Evolutionary conservation across 148 eudicot genomes (phyloP).

Genomic region (Fagopyrum homotropicum): DNA sequence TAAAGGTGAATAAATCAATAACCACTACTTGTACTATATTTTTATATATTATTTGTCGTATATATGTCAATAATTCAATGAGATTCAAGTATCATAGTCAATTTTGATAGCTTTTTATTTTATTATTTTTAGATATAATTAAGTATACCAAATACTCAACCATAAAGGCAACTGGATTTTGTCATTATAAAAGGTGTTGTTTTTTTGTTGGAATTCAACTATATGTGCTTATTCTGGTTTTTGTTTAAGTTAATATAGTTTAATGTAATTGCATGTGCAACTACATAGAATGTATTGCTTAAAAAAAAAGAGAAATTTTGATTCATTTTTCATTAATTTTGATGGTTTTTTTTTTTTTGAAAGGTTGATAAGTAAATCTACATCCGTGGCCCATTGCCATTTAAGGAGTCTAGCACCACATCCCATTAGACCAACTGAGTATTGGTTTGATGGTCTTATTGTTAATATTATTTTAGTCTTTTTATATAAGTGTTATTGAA

Average conservation of each 20-base stretch:
- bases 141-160: slow-evolving; percentile 3
- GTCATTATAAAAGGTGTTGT: not conserved
- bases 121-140: not conserved
- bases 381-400: no score
- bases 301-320: not conserved
- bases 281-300: not conserved
- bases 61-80: slow-evolving; percentile 1
- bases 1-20: not conserved
- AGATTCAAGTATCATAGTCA: slow-evolving; percentile 8
- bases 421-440: no score
- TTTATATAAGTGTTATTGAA: no score
- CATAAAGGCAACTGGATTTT: not conserved
- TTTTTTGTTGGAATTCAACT: not conserved
- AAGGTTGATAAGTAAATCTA: no score
- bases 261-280: not conserved
- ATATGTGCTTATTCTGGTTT: not conserved
- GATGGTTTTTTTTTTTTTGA: no score
- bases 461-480: no score
- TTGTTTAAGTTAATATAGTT: not conserved
- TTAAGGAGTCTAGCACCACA: no score
- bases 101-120: not conserved
- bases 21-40: slow-evolving; percentile 10
- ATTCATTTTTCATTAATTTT: no score
- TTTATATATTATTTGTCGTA: not conserved
- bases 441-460: no score